Conservation (phyloP, 495 filamentous ascomycete genomes). For the Penicillium diatomitis region DNA sequence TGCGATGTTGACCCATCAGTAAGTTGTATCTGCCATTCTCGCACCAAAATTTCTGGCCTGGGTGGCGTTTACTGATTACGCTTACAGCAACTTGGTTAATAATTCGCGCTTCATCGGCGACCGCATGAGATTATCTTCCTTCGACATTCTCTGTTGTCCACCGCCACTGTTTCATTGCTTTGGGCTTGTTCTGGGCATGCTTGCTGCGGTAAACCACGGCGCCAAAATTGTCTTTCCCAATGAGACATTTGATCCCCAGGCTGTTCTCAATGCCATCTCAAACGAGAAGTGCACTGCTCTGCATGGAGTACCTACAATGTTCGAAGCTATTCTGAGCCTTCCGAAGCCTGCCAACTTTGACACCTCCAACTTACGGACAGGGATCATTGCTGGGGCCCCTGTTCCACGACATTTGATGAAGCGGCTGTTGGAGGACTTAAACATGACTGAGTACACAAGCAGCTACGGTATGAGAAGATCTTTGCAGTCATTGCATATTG, state of each 20-base stretch:
- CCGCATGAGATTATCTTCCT: conserved; percentile 53
- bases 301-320: conserved; percentile 68
- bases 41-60: too few relatives aligned
- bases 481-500: neutral
- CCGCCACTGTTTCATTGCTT: conserved; percentile 70
- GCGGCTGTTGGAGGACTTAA: conserved; percentile 46
- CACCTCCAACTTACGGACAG: conserved; percentile 46
- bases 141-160: conserved; percentile 59
- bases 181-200: conserved; percentile 59
- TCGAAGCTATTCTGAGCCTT: conserved; percentile 52
- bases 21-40: conserved; percentile 10
- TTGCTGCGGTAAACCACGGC: conserved; percentile 58
- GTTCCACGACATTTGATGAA: conserved; percentile 59
- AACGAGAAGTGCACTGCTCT: conserved; percentile 59
- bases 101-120: conserved; percentile 62
- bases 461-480: conserved; percentile 42
- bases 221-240: conserved; percentile 57
- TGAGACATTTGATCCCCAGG: conserved; percentile 52
- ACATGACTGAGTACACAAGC: conserved; percentile 60
- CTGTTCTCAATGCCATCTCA: conserved; percentile 49
- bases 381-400: conserved; percentile 60
- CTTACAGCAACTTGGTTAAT: conserved; percentile 54
- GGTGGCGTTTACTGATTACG: too few relatives aligned
- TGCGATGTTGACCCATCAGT: conserved; percentile 67
- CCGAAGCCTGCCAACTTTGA: conserved; percentile 40